Conservation (phyloP, 306 rosid genomes). For the Carpinus fangiana region DNA sequence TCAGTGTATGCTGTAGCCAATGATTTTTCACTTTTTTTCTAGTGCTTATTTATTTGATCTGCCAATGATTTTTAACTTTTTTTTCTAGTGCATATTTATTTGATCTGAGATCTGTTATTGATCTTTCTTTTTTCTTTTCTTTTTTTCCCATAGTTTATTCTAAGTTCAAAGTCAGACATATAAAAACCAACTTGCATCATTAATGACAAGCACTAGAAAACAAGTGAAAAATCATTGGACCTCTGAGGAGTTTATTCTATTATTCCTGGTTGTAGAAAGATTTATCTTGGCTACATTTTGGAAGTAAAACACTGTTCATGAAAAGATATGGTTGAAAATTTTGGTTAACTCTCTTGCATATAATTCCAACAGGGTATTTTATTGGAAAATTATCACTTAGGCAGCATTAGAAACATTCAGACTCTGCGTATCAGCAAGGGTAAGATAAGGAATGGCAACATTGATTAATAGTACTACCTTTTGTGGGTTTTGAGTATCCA, state of each 20-base stretch:
- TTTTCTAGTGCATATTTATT: neutral
- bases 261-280: neutral
- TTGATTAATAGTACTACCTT: conserved; percentile 49
- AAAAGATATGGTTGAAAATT: neutral
- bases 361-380: neutral
- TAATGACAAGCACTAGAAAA: neutral
- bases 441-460: conserved; percentile 1
- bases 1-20: neutral
- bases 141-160: neutral
- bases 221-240: neutral
- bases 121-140: neutral
- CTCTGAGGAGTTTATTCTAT: neutral
- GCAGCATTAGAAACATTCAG: conserved; percentile 3
- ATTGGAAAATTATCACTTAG: conserved; percentile 1
- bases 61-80: too few relatives aligned
- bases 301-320: neutral
- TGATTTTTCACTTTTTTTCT: neutral
- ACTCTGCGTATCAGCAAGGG: conserved; percentile 13
- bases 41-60: neutral
- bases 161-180: neutral
- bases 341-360: neutral
- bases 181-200: neutral
- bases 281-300: neutral
- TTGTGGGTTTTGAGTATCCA: conserved; percentile 58
- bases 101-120: neutral